Evolutionary conservation across 176 grass and related monocot genomes (phyloP).

Genomic region (Otatea glauca): DNA sequence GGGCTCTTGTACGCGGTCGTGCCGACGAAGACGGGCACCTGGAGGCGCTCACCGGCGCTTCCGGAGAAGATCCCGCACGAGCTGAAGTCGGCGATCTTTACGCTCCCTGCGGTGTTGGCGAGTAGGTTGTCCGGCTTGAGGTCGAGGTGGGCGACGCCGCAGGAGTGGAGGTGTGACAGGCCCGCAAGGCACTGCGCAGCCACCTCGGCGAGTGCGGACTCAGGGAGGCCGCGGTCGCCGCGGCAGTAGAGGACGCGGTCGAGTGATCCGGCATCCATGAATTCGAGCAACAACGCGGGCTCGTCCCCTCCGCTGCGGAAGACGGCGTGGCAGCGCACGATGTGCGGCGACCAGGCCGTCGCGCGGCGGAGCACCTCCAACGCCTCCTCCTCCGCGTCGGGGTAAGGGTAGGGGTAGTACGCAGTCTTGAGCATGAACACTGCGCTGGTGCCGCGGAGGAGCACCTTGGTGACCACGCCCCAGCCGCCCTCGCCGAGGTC

Average conservation of each 20-base stretch:
- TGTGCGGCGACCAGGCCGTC: constrained; percentile 3
- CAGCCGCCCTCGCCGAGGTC: constrained; percentile 42
- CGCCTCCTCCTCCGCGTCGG: constrained; percentile 5
- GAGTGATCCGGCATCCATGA: constrained; percentile 47
- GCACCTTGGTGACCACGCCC: constrained; percentile 47
- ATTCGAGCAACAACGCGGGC: constrained; percentile 24
- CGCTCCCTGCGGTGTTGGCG: constrained; percentile 13
- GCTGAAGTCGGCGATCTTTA: constrained; percentile 49
- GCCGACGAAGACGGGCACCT: neutral
- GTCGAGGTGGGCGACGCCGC: constrained; percentile 44
- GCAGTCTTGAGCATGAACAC: constrained; percentile 43
- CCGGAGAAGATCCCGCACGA: neutral
- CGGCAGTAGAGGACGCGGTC: neutral
- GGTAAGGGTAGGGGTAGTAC: neutral
- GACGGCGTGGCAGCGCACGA: constrained; percentile 48
- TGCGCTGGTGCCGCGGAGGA: constrained; percentile 23
- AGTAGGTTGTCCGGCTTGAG: constrained; percentile 53
- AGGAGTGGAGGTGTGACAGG: constrained; percentile 47
- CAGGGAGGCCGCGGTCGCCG: neutral
- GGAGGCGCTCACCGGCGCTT: neutral
- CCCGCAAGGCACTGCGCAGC: constrained; percentile 27
- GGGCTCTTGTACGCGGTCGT: constrained; percentile 35
- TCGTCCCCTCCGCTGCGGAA: neutral
- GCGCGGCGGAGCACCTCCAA: constrained; percentile 32
- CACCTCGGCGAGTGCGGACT: constrained; percentile 50